phyloP scores from a whole-genome alignment of 768 basidiomycete species.

The Tricholoma hemisulphureum region DNA sequence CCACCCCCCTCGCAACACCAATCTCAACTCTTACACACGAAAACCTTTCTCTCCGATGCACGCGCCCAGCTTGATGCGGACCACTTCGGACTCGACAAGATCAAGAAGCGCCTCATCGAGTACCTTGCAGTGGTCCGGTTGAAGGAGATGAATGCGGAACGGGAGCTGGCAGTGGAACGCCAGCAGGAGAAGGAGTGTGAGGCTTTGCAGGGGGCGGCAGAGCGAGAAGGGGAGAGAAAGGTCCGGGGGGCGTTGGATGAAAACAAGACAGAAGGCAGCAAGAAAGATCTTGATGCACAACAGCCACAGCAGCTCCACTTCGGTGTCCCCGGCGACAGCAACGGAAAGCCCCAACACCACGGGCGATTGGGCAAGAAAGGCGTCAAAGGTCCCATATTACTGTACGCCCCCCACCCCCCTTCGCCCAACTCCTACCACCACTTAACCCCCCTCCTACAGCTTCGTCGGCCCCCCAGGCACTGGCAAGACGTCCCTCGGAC shows the following conservation, averaged over 20 bases:
- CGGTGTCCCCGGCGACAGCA: neutral
- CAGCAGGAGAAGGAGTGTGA: slow-evolving; percentile 17
- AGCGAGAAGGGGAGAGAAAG: slow-evolving; percentile 1
- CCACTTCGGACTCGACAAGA: slow-evolving; percentile 89
- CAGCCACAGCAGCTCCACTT: slow-evolving; percentile 12
- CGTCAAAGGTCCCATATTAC: slow-evolving; percentile 71
- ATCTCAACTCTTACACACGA: slow-evolving; percentile 39
- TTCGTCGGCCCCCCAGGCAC: slow-evolving; percentile 91
- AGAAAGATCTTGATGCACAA: slow-evolving; percentile 28
- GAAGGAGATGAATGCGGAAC: slow-evolving; percentile 46
- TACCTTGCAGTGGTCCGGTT: slow-evolving; percentile 84
- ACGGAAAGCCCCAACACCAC: slow-evolving; percentile 7
- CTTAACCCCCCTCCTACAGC: slow-evolving; percentile 33
- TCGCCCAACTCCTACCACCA: neutral
- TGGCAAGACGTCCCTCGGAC: slow-evolving; percentile 90
- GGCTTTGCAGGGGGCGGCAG: slow-evolving; percentile 20
- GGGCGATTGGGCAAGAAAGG: slow-evolving; percentile 34
- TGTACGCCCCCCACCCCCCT: slow-evolving; percentile 37
- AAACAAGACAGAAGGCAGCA: slow-evolving; percentile 9
- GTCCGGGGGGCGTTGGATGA: slow-evolving; percentile 4
- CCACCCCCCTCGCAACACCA: slow-evolving; percentile 12
- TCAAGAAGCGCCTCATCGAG: slow-evolving; percentile 89
- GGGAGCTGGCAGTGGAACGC: slow-evolving; percentile 32
- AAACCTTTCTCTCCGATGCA: slow-evolving; percentile 65
- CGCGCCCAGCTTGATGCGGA: slow-evolving; percentile 82